phyloP scores from a whole-genome alignment of 805 yeast genomes.

The Lipomyces kockii region DNA sequence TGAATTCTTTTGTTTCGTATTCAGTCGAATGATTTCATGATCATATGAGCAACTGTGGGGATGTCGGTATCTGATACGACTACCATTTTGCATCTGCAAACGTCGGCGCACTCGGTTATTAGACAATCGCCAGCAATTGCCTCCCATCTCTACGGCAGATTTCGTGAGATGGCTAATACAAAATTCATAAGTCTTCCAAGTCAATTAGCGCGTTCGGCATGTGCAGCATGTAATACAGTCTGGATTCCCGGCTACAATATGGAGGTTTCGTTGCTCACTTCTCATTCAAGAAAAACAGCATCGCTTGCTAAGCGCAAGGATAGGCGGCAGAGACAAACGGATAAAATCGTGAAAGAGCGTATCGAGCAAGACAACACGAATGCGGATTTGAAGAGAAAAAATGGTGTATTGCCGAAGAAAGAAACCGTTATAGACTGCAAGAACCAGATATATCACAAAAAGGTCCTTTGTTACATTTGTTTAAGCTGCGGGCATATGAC shows the following conservation, averaged over 20 bases:
- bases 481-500: conserved; percentile 24
- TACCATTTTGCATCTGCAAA: conserved; percentile 20
- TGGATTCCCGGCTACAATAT: conserved; percentile 35
- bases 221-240: conserved; percentile 27
- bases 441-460: background rate
- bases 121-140: conserved; percentile 22
- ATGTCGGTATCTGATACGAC: conserved; percentile 7
- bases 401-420: background rate
- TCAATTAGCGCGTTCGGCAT: conserved; percentile 26
- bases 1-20: background rate
- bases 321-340: conserved; percentile 13
- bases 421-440: background rate
- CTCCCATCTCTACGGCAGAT: conserved; percentile 19
- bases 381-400: background rate
- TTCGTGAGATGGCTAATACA: conserved; percentile 17
- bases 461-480: conserved; percentile 24
- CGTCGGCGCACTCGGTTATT: conserved; percentile 27
- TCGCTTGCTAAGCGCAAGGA: conserved; percentile 7
- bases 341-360: background rate
- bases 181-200: conserved; percentile 19
- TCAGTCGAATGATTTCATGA: background rate
- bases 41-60: background rate
- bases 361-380: background rate
- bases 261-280: conserved; percentile 9
- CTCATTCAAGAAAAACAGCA: background rate